Percentiles rank a stretch among this genome's conserved stretches.
Evolutionary conservation across 2,329 filamentous ascomycete species (phyloP).

Genomic region (Pyrenochaeta sp.): DNA sequence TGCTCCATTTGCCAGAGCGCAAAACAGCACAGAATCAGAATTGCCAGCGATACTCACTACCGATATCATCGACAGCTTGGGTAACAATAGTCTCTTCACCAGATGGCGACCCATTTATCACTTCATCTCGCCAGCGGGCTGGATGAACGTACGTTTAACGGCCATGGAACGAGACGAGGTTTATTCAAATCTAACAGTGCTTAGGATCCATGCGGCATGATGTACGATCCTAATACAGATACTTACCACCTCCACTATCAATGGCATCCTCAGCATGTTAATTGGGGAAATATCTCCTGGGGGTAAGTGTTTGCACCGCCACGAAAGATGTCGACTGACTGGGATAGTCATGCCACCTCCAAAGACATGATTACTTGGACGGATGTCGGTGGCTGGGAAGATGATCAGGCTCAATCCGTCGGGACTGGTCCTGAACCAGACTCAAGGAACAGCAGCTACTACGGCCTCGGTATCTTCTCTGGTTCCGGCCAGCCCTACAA

Average conservation of each 20-base stretch:
- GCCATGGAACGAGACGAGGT: neutral
- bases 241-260: conserved; percentile 64
- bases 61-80: conserved; percentile 40
- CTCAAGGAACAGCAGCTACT: conserved; percentile 52
- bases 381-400: conserved; percentile 58
- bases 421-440: conserved; percentile 48
- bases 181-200: neutral
- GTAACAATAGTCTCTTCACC: conserved; percentile 60
- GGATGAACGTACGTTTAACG: conserved; percentile 53
- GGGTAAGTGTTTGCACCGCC: conserved; percentile 21
- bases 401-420: conserved; percentile 50
- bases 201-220: conserved; percentile 60
- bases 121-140: conserved; percentile 58
- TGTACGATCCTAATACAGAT: conserved; percentile 58
- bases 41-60: conserved; percentile 39
- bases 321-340: conserved; percentile 36
- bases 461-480: conserved; percentile 62
- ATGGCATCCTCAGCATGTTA: conserved; percentile 58
- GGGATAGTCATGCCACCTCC: conserved; percentile 62
- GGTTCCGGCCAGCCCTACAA: conserved; percentile 61
- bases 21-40: conserved; percentile 18
- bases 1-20: conserved; percentile 25
- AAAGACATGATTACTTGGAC: conserved; percentile 58
- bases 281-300: conserved; percentile 57
- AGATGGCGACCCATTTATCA: conserved; percentile 59